Base-by-base conservation (phyloP, 371 early-diverging fungal species). In the Paraphysoderma sedebokerense region DNA sequence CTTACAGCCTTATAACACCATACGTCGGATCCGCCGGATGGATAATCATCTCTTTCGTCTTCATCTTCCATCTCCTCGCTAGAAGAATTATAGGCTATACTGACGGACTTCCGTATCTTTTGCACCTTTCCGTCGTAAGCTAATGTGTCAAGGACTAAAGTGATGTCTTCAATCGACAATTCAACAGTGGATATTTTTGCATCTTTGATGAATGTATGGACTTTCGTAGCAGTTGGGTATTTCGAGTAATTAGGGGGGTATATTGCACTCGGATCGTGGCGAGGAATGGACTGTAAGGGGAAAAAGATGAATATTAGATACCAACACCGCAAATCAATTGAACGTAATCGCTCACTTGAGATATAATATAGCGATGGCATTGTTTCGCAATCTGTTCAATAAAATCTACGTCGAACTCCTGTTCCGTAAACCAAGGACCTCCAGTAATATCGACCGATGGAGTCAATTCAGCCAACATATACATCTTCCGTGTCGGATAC, bases 401-500 rank as follows among this genome's bases (percentile, higher is more conserved):
- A 59, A 97, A 96, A 20, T 88, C 90, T 4, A 72, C 71, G 67
- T 98, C 98, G 51, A 98, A 66, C 49, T 92, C 93, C 53, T 92
- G 85, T 63, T 97, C 95, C 1, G 85, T 89, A 60, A 85, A 98
- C 92, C 95, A 98, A 20, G 87, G 81, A 17, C 98, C 97, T 54
- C 98, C 98, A 22, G 95, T 92, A 9, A 98, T 71, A 53, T 95
- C 95, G 27, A 77, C 79, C 11, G 92, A 88, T 3, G 98, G 96
- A 1, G 76, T 74, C 36, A 87, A 42, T 47, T 91, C 84, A 47
- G 66, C 82, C 20, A 97, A 68, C 88, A 98, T 92, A 63, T 96
- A 98, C 22, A 89, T 70, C 52, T 93, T 95, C 49, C 85, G 77
- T 13, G 87, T 85, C 1, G 91, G 84, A 56, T 70, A 71, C 79